Evolutionary conservation across 1,139 yeast genomes (phyloP).

Genomic region (Diutina neorugosa): DNA sequence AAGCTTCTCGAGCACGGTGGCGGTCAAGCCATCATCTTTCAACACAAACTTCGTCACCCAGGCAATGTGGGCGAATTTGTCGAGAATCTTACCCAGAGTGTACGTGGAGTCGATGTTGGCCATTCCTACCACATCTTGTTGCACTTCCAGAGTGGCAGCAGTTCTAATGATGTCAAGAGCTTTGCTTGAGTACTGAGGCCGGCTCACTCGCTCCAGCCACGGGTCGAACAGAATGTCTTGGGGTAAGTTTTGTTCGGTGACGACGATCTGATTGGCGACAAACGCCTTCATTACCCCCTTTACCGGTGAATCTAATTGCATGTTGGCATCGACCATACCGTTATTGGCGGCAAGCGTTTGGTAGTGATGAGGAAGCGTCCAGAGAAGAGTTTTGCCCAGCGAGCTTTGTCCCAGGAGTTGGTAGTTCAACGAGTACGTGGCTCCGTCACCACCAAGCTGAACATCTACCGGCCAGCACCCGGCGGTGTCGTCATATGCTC

Average conservation of each 20-base stretch:
- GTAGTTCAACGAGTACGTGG: conserved; percentile 21
- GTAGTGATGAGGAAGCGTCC: conserved; percentile 62
- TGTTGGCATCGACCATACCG: conserved; percentile 17
- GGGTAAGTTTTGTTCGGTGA: conserved; percentile 28
- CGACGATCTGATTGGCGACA: background rate
- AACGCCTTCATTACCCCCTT: conserved; percentile 43
- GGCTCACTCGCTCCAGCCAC: conserved; percentile 18
- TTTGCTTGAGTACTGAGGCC: background rate
- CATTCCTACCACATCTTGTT: conserved; percentile 41
- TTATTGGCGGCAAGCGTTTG: background rate
- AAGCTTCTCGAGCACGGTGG: conserved; percentile 32
- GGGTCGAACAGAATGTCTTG: conserved; percentile 43
- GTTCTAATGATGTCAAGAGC: conserved; percentile 17
- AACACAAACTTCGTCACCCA: conserved; percentile 49
- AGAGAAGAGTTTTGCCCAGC: conserved; percentile 23
- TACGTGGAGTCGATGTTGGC: conserved; percentile 66
- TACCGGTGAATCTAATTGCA: conserved; percentile 51
- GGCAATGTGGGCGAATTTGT: conserved; percentile 63
- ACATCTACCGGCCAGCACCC: conserved; percentile 12
- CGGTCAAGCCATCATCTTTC: conserved; percentile 34
- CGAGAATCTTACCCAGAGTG: conserved; percentile 61
- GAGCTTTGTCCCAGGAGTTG: conserved; percentile 18
- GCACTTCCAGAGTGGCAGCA: conserved; percentile 42
- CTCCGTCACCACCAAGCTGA: conserved; percentile 8
- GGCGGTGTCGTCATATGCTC: conserved; percentile 42